Evolutionary conservation across 1,139 yeast genomes (phyloP).

Genomic region (Taiozyma onychis): DNA sequence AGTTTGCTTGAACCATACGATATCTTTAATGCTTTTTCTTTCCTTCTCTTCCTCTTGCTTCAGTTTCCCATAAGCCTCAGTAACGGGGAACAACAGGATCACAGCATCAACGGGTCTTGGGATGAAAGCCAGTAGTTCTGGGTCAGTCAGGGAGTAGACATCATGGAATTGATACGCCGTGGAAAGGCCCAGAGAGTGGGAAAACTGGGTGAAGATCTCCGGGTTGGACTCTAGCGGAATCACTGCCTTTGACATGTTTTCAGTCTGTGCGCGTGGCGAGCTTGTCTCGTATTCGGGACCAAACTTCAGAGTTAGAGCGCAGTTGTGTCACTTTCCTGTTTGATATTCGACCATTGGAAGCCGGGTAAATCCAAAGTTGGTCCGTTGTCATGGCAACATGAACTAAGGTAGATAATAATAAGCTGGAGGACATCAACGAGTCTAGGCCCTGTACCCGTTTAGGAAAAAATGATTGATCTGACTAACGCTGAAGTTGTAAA

Average conservation of each 20-base stretch:
- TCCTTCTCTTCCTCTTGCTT: slow-evolving; percentile 10
- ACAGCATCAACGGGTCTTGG: slow-evolving; percentile 80
- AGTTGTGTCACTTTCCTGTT: neutral
- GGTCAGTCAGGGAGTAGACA: slow-evolving; percentile 77
- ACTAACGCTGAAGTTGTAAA: too few species aligned
- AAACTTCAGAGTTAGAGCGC: too few species aligned
- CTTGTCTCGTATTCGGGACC: too few species aligned
- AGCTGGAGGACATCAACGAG: too few species aligned
- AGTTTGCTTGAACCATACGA: slow-evolving; percentile 77
- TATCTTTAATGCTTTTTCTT: slow-evolving; percentile 13
- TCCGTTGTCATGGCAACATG: too few species aligned
- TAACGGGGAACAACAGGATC: slow-evolving; percentile 75
- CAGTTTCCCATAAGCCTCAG: slow-evolving; percentile 47
- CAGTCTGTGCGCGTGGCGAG: neutral
- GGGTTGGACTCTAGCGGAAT: slow-evolving; percentile 94
- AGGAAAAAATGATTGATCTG: too few species aligned
- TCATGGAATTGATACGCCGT: slow-evolving; percentile 64
- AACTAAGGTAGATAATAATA: too few species aligned
- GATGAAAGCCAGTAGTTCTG: slow-evolving; percentile 67
- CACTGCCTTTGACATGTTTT: slow-evolving; percentile 33
- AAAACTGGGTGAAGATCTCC: slow-evolving; percentile 68
- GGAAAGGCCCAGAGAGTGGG: slow-evolving; percentile 61
- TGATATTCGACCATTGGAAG: too few species aligned
- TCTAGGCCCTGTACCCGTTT: too few species aligned
- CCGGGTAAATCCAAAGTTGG: neutral